A percentile compares a stretch with the other conserved stretches of the same genome.
phyloP scores from a whole-genome alignment of 192 early-diverging fungal species.

The Podila verticillata region DNA sequence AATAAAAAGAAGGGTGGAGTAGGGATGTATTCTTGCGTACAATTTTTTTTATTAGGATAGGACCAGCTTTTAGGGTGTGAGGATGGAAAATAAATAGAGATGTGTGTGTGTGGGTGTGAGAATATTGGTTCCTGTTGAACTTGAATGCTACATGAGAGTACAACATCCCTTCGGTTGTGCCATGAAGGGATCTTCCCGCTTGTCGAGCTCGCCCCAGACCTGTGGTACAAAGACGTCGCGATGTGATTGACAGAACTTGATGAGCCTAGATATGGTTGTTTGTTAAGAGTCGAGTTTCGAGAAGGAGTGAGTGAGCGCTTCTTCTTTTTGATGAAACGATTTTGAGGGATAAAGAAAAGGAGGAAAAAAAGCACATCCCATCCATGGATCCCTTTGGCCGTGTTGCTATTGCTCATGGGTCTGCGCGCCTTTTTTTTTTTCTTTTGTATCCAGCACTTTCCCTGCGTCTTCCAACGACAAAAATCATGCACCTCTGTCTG shows the following conservation, averaged over 20 bases:
- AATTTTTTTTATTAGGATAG: too few species aligned
- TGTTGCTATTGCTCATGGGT: neutral
- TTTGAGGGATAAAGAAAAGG: neutral
- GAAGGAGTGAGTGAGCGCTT: neutral
- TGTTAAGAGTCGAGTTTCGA: too few species aligned
- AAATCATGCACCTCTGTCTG: too few species aligned
- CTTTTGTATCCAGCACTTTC: neutral
- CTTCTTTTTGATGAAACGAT: neutral
- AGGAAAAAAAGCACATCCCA: neutral
- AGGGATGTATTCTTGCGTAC: neutral
- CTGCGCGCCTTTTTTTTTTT: neutral
- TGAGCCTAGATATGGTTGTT: constrained; percentile 12
- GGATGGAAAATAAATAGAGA: too few species aligned
- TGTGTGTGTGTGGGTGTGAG: too few species aligned
- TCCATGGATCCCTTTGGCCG: neutral
- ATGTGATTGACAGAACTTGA: constrained; percentile 38
- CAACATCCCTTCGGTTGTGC: constrained; percentile 39
- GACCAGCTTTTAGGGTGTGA: too few species aligned
- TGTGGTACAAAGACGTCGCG: constrained; percentile 47
- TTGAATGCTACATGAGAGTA: constrained; percentile 23
- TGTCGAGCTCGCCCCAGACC: constrained; percentile 48
- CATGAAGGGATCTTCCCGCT: constrained; percentile 46
- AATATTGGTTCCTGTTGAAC: too few species aligned
- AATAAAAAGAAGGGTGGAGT: neutral
- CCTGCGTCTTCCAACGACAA: too few species aligned